Conservation (phyloP, 352 stramenopile species). For the Pythium grandisporangium region DNA sequence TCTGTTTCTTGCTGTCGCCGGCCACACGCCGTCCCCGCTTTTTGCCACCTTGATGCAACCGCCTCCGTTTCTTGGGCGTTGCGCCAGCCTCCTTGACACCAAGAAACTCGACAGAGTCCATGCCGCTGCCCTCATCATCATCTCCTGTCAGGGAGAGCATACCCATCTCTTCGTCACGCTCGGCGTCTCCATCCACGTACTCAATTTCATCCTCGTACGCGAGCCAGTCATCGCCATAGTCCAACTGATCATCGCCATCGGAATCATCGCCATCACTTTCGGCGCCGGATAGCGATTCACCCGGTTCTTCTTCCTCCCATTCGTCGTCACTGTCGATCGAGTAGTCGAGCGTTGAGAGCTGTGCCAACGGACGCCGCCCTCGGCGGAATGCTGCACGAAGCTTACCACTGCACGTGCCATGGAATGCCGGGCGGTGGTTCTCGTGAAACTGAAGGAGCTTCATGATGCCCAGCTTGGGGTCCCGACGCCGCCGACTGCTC, state of each 20-base stretch:
- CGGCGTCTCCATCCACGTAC: conserved; percentile 40
- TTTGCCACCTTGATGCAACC: conserved; percentile 45
- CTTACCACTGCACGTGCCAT: conserved; percentile 59
- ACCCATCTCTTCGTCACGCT: conserved; percentile 21
- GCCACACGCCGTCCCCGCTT: conserved; percentile 15
- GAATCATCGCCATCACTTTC: conserved; percentile 63
- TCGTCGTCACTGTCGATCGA: conserved; percentile 80
- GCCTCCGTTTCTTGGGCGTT: conserved; percentile 2
- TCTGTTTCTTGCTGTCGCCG: conserved; percentile 34
- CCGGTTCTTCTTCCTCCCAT: conserved; percentile 84
- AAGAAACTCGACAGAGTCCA: neutral
- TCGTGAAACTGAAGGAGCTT: conserved; percentile 86
- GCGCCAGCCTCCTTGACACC: conserved; percentile 13
- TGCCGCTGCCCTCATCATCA: conserved; percentile 11
- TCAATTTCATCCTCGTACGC: conserved; percentile 85
- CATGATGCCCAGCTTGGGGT: conserved; percentile 60
- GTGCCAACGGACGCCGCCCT: conserved; percentile 51
- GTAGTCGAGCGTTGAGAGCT: conserved; percentile 66
- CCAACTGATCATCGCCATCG: conserved; percentile 68
- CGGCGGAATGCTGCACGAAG: conserved; percentile 46
- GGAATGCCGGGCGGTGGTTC: conserved; percentile 73
- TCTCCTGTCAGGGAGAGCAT: conserved; percentile 21
- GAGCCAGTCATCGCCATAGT: conserved; percentile 81
- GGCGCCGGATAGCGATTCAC: conserved; percentile 69
- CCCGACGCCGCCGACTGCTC: conserved; percentile 36